phyloP scores from a whole-genome alignment of 257 asterid genomes.

The Nicotiana paniculata region DNA sequence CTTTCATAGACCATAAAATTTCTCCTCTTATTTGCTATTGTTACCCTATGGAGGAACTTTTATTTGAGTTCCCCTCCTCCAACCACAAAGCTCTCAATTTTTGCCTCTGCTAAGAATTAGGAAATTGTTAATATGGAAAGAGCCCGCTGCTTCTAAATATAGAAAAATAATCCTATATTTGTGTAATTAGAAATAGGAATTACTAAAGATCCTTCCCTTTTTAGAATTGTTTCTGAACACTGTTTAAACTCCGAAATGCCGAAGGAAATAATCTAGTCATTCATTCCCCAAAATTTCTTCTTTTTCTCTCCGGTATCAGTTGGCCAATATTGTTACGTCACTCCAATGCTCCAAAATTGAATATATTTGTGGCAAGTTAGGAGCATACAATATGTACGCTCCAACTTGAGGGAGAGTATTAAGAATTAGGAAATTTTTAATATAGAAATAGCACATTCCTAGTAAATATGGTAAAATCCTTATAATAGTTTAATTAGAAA shows the following conservation, averaged over 20 bases:
- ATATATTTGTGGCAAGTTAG: background rate
- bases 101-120: background rate
- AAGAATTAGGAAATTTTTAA: background rate
- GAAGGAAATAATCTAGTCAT: background rate
- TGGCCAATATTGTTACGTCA: background rate
- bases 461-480: background rate
- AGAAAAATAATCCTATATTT: background rate
- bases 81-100: background rate
- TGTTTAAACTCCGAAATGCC: background rate
- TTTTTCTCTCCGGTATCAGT: background rate
- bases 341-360: background rate
- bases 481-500: background rate
- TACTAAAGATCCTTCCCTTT: background rate
- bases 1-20: background rate
- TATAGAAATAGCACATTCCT: background rate
- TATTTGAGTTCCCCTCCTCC: background rate
- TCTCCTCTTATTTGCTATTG: background rate
- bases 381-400: background rate
- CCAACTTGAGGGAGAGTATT: background rate
- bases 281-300: background rate
- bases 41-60: background rate
- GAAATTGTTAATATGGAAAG: background rate
- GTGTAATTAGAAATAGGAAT: background rate
- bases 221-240: background rate
- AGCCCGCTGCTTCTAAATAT: background rate